Evolutionary conservation across 495 filamentous ascomycete genomes (phyloP).

Genomic region (Letharia lupina): DNA sequence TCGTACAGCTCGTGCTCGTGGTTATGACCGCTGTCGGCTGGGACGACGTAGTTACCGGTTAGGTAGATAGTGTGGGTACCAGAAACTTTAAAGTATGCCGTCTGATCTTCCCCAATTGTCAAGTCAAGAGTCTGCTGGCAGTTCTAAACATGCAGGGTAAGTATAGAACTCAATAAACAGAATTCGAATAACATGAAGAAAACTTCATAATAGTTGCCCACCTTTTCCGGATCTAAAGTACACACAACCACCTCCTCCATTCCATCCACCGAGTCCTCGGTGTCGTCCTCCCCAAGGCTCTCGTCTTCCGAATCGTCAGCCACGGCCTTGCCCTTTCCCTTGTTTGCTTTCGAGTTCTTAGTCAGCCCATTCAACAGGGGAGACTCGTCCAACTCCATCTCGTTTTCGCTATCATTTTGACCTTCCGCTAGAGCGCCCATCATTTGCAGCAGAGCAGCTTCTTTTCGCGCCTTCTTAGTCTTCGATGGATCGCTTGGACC

Average conservation of each 20-base stretch:
- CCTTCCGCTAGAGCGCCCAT: slow-evolving; percentile 27
- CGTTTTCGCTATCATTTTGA: slow-evolving; percentile 43
- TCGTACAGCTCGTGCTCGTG: slow-evolving; percentile 47
- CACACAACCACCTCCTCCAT: slow-evolving; percentile 87
- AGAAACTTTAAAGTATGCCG: slow-evolving; percentile 80
- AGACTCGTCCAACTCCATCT: slow-evolving; percentile 51
- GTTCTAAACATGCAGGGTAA: slow-evolving; percentile 49
- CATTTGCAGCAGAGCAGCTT: slow-evolving; percentile 46
- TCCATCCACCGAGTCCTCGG: slow-evolving; percentile 49
- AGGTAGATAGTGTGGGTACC: slow-evolving; percentile 86
- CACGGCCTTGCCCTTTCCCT: slow-evolving; percentile 73
- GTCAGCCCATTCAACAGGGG: slow-evolving; percentile 57
- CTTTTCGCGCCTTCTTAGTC: slow-evolving; percentile 70
- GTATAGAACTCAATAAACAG: background rate
- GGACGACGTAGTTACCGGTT: slow-evolving; percentile 87
- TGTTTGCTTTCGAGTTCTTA: slow-evolving; percentile 45
- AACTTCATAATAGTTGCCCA: slow-evolving; percentile 30
- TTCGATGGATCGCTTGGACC: slow-evolving; percentile 85
- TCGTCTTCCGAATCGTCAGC: slow-evolving; percentile 57
- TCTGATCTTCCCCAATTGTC: slow-evolving; percentile 75
- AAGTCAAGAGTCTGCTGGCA: slow-evolving; percentile 95
- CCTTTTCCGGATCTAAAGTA: slow-evolving; percentile 80
- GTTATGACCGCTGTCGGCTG: slow-evolving; percentile 43
- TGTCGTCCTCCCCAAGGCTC: slow-evolving; percentile 48
- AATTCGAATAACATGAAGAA: too few species aligned